Evolutionary conservation across 1,284 basidiomycete genomes (phyloP), one percentile per base, ranked within the genome.

Genomic region (Inonotus hispidus): DNA sequence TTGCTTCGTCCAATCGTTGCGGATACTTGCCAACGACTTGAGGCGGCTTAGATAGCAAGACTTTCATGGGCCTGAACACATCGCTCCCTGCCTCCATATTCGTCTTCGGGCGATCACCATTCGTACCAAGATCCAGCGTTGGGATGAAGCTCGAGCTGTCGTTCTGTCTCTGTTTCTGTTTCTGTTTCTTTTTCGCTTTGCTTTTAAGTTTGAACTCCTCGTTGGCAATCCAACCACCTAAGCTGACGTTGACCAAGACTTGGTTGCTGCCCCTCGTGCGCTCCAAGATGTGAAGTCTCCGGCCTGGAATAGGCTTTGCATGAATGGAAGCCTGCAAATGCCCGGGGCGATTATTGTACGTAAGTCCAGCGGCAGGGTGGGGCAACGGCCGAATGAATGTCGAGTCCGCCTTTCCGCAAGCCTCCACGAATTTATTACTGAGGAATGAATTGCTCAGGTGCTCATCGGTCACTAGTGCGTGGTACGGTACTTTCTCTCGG

Each of bases 281-380:
- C 39, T 38, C 47, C 14, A 19, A 55, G 62, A 52, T 37, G 65
- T 78, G 75, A 41, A 88, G 72, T 62, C 85, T 63, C 62, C 87
- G 79, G 57, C 87, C 90, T 14, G 82, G 81, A 65, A 82, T 75
- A 14, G 83, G 74, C 59, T 76, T 76, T 7, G 76, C 76, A 66
- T 75, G 76, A 68, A 85, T 74, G 56, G 74, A 74, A 1, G 77
- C 77, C 61, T 89, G 85, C 39, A 91, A 72, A 6, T 66, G 4
- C 32, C 32, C 58, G 5, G 83, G 75, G 38, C 79, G 75, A 45
- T 77, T 74, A 4, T 81, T 69, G 70, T 92, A 92, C 53, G 75
- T 73, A 46, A 91, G 76, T 6, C 82, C 90, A 41, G 78, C 88
- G 43, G 72, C 77, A 21, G 74, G 77, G 66, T 92, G 90, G 0